Evolutionary conservation across 2,329 filamentous ascomycete genomes (phyloP), one percentile per base, ranked within the genome.

Genomic region (Periconia macrospinosa): DNA sequence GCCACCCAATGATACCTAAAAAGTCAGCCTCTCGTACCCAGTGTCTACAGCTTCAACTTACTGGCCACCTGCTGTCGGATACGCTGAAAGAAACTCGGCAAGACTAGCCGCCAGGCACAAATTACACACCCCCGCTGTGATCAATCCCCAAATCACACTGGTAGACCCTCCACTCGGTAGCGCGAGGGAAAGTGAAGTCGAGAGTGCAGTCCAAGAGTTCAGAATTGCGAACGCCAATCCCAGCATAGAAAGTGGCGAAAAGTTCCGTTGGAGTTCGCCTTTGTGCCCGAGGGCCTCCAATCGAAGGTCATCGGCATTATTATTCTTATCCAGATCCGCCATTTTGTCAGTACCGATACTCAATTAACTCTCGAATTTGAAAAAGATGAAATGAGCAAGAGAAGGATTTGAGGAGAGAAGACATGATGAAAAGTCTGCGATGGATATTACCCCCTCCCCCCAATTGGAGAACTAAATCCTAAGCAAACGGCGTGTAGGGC

Each of bases 141-240:
- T 63, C 6, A 81, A 64, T 2, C 89, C 89, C 89, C 89, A 92
- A 53, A 92, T 81, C 41, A 92, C 86, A 53, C 86, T 82, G 8
- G 83, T 85, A 18, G 86, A 82, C 0, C 90, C 90, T 41, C 90
- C 90, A 14, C 84, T 88, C 1, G 89, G 87, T 30, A 92, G 76
- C 18, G 85, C 83, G 6, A 87, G 75, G 2, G 79, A 81, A 44
- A 86, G 70, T 50, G 82, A 85, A 1, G 83, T 78, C 2, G 82
- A 82, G 8, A 86, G 72, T 15, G 84, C 83, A 2, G 83, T 86
- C 84, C 84, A 86, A 15, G 83, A 84, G 64, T 86, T 86, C 45
- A 86, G 67, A 59, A 86, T 86, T 13, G 84, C 83, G 66, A 86
- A 86, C 6, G 83, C 84, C 53, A 86, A 74, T 15, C 83, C 83